Base-by-base conservation (phyloP, 2,329 filamentous ascomycete genomes). In the Alternaria viburni region DNA sequence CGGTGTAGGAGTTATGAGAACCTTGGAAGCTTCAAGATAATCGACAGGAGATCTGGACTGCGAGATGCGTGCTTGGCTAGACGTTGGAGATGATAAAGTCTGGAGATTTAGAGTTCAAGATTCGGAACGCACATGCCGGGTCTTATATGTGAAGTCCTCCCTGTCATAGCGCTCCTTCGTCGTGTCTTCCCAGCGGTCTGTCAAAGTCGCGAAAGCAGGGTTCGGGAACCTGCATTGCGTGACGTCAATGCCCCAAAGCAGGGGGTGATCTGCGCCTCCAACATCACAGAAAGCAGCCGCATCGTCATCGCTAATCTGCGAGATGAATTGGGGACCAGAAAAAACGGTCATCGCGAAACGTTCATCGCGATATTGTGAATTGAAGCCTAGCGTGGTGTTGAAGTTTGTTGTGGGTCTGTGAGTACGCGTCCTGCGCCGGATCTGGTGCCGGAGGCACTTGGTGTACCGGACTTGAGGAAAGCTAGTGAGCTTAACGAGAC, bases 401-500 rank as follows among this genome's bases (percentile, higher is more conserved):
- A 43, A 30, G n/a, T 30, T 57, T 64, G 59, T 60, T 59, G 68
- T 70, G 70, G 68, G 62, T 68, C 65, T 60, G 44, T 26, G 21
- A 52, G 54, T 41, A 52, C 51, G 52, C 43, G 32, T 21, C n/a
- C 17, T n/a, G 44, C 32, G 30, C 45, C 50, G 61, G 61, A 56
- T 57, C 15, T 36, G 17, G 49, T 43, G 26, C 54, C 43, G 28
- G 28, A 59, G 58, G 65, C 64, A 62, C 60, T 64, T 65, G 57
- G 44, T 58, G 61, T 47, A 52, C 62, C 62, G 43, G 52, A 47
- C 57, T 56, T 59, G 46, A 56, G 51, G 51, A 19, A 47, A 56
- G 45, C 70, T 73, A 75, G 65, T 64, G 66, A 70, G 71, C 66
- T 72, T 71, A 64, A 58, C 64, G 21, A 30, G 41, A 72, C 67